A percentile compares a stretch with the other conserved stretches of the same genome.
Conservation (phyloP, 1,284 basidiomycete genomes). For the Ceratobasidium sp. region DNA sequence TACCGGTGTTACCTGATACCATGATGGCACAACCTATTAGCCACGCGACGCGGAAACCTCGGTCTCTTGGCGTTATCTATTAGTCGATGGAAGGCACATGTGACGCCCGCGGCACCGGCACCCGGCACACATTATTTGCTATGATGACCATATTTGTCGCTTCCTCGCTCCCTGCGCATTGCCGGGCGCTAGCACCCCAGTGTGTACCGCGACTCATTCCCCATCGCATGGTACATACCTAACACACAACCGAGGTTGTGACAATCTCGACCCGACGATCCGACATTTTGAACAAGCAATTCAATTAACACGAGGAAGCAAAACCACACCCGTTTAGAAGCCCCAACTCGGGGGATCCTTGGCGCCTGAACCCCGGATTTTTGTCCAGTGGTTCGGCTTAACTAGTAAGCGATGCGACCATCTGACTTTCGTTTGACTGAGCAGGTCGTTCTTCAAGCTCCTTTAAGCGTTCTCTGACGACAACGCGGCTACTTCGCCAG, state of each 20-base stretch:
- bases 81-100: constrained; percentile 1
- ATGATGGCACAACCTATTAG: not conserved
- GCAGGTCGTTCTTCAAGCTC: not conserved
- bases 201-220: not conserved
- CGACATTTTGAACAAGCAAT: too few species aligned
- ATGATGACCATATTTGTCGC: not conserved
- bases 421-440: constrained; percentile 21
- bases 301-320: not conserved
- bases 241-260: not conserved
- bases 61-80: not conserved
- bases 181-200: not conserved
- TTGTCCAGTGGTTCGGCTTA: not conserved
- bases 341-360: too few species aligned
- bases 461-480: not conserved
- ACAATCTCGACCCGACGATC: not conserved
- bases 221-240: not conserved
- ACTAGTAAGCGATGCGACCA: not conserved
- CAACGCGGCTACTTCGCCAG: not conserved
- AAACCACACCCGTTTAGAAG: too few species aligned
- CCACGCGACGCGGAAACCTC: constrained; percentile 1
- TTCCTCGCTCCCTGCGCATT: not conserved
- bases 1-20: not conserved
- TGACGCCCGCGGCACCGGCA: not conserved
- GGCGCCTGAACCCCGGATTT: not conserved
- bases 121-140: not conserved